A percentile compares a stretch with the other conserved stretches of the same genome.
Conservation (phyloP, 2,329 filamentous ascomycete genomes). For the Xylariaceae sp. region DNA sequence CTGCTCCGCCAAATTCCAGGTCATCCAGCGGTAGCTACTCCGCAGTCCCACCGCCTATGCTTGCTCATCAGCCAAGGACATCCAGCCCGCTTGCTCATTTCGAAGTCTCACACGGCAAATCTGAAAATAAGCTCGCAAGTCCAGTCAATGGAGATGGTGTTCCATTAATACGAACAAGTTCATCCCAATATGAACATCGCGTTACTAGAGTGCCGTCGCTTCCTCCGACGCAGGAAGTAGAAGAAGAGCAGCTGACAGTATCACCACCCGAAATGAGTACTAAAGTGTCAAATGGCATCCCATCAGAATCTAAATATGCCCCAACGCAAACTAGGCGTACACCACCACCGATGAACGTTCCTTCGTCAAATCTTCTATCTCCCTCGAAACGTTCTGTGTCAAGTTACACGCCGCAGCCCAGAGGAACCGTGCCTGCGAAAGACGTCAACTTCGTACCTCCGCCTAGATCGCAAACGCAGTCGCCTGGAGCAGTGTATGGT, state of each 20-base stretch:
- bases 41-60: slow-evolving; percentile 50
- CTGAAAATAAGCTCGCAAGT: slow-evolving; percentile 38
- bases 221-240: slow-evolving; percentile 66
- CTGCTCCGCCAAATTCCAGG: slow-evolving; percentile 49
- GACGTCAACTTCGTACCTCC: slow-evolving; percentile 58
- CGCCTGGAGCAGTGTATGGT: slow-evolving; percentile 57
- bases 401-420: slow-evolving; percentile 56
- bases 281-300: slow-evolving; percentile 31
- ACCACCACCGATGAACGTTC: slow-evolving; percentile 54
- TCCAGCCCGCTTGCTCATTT: slow-evolving; percentile 71
- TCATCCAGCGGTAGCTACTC: slow-evolving; percentile 49
- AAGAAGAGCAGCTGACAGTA: slow-evolving; percentile 57
- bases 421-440: slow-evolving; percentile 39
- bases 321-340: slow-evolving; percentile 52
- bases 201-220: slow-evolving; percentile 62
- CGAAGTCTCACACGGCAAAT: slow-evolving; percentile 55
- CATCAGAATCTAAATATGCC: slow-evolving; percentile 47
- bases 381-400: slow-evolving; percentile 61
- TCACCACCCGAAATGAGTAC: slow-evolving; percentile 34
- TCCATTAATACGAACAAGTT: slow-evolving; percentile 57
- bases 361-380: slow-evolving; percentile 53
- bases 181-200: slow-evolving; percentile 59
- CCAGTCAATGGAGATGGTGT: slow-evolving; percentile 47
- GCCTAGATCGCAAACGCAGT: slow-evolving; percentile 66
- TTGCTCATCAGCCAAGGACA: slow-evolving; percentile 67